These are phyloP conservation scores for Microascus cirrosus DNA, from an alignment of 2,329 filamentous ascomycete genomes.

Conservation along the genomic window DNA sequence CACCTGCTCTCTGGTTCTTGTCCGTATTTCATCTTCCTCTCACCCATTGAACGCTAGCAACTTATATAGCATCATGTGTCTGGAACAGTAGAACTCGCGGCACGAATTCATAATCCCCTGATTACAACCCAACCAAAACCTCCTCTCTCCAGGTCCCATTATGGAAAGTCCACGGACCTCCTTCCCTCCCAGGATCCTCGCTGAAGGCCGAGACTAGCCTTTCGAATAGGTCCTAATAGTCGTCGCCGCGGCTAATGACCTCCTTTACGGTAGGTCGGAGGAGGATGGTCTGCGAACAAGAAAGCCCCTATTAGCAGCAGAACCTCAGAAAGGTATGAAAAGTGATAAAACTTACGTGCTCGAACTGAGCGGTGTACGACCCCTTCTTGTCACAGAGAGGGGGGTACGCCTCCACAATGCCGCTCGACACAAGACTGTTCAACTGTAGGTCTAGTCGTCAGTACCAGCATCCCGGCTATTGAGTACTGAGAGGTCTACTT, in stretches of 20 bases:
- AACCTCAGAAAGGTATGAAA: not conserved
- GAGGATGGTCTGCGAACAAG: constrained; percentile 46
- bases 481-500: constrained; percentile 18
- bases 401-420: constrained; percentile 75
- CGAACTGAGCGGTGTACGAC: constrained; percentile 78
- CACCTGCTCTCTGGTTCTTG: not conserved
- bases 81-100: not conserved
- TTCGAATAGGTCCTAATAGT: constrained; percentile 38
- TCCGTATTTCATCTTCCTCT: not conserved
- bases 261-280: constrained; percentile 66
- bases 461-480: not conserved
- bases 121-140: not conserved
- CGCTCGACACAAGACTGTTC: constrained; percentile 66
- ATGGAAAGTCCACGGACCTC: not conserved
- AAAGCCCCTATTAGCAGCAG: not conserved
- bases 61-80: not conserved
- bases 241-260: constrained; percentile 67
- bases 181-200: not conserved
- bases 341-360: constrained; percentile 55
- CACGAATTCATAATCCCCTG: not conserved
- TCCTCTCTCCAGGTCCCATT: not conserved
- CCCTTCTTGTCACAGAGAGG: constrained; percentile 78
- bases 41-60: not conserved
- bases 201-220: not conserved
- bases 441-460: constrained; percentile 31